These are phyloP conservation scores for Rubroshorea leprosula DNA, from an alignment of 345 rosid genomes.

Conservation along the genomic window DNA sequence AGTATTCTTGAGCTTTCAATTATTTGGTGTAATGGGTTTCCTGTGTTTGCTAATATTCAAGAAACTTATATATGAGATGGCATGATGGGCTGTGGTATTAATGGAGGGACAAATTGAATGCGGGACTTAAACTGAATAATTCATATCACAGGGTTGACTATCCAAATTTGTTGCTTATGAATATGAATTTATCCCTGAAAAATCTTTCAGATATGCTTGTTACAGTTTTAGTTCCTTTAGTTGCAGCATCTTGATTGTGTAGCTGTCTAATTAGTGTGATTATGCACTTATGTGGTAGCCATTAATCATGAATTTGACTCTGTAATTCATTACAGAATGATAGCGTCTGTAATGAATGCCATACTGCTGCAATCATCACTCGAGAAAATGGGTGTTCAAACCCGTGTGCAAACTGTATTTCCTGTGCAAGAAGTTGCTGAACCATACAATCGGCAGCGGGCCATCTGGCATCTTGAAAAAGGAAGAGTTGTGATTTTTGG, in stretches of 20 bases:
- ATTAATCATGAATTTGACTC: not conserved
- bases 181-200: no score
- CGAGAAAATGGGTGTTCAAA: constrained; percentile 71
- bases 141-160: no score
- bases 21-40: no score
- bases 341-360: constrained; percentile 92
- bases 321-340: constrained; percentile 50
- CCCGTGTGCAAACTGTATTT: constrained; percentile 72
- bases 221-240: not conserved
- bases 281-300: not conserved
- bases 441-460: constrained; percentile 71
- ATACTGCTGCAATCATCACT: constrained; percentile 77
- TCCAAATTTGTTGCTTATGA: no score
- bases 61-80: no score
- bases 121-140: no score
- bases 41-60: no score
- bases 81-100: no score
- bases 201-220: not conserved
- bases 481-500: constrained; percentile 95
- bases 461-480: constrained; percentile 81
- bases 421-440: constrained; percentile 72
- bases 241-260: not conserved
- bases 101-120: no score
- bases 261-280: not conserved
- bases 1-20: no score